phyloP scores from a whole-genome alignment of 306 rosid genomes.

The Amphicarpaea edgeworthii region DNA sequence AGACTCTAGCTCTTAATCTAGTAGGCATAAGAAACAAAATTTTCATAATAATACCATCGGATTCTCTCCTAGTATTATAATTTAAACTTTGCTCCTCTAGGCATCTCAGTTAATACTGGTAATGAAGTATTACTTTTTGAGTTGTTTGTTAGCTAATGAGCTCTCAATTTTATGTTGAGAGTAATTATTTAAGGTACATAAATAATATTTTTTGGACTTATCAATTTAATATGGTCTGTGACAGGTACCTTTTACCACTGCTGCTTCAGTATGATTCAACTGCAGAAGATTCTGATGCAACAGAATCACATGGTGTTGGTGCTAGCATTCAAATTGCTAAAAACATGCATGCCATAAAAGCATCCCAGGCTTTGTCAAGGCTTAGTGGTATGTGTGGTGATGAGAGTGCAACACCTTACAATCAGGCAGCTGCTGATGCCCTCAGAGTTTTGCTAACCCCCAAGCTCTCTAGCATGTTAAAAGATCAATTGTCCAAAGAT shows the following conservation, averaged over 20 bases:
- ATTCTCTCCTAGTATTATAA: neutral
- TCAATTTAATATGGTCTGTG: conserved; percentile 39
- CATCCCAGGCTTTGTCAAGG: conserved; percentile 88
- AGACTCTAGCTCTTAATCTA: neutral
- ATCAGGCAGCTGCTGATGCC: conserved; percentile 75
- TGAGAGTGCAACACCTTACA: conserved; percentile 75
- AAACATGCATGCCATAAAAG: conserved; percentile 84
- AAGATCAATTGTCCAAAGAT: conserved; percentile 88
- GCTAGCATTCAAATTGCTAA: conserved; percentile 96
- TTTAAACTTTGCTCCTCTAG: neutral
- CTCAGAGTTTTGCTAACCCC: conserved; percentile 91
- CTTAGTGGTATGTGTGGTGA: conserved; percentile 85
- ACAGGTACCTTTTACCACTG: conserved; percentile 94
- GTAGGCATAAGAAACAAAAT: neutral
- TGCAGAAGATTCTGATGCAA: conserved; percentile 84
- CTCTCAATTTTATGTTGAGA: conserved; percentile 20
- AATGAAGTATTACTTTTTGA: conserved; percentile 9
- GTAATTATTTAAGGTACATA: neutral
- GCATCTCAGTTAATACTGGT: conserved; percentile 10
- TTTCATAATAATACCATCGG: neutral
- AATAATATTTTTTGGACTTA: conserved; percentile 14
- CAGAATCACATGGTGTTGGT: conserved; percentile 95
- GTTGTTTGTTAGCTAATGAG: conserved; percentile 34
- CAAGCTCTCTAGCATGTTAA: conserved; percentile 88
- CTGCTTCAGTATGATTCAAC: conserved; percentile 98